phyloP scores from a whole-genome alignment of 768 basidiomycete species.

The Pholiota microspora region DNA sequence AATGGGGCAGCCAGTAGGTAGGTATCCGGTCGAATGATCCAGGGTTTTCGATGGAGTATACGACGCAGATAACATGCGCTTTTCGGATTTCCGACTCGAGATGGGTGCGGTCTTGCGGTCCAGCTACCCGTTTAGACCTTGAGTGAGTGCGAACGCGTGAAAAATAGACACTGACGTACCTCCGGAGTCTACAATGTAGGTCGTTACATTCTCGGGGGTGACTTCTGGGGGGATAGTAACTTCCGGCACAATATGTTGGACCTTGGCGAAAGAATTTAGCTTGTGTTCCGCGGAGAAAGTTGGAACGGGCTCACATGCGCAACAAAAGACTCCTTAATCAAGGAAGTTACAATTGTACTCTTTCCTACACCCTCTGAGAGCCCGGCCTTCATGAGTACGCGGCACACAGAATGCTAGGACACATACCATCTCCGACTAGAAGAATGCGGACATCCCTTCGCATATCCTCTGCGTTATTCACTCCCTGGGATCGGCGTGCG shows the following conservation, averaged over 20 bases:
- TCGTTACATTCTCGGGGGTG: slow-evolving; percentile 96
- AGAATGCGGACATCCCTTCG: slow-evolving; percentile 92
- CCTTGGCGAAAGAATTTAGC: slow-evolving; percentile 42
- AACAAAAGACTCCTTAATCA: slow-evolving; percentile 95
- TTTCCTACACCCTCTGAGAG: slow-evolving; percentile 92
- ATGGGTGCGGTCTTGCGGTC: slow-evolving; percentile 81
- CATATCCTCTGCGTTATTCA: slow-evolving; percentile 41
- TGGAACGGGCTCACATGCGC: slow-evolving; percentile 57
- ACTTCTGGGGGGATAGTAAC: slow-evolving; percentile 98
- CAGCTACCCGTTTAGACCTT: too few relatives aligned
- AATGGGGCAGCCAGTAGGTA: slow-evolving; percentile 96
- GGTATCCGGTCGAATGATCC: slow-evolving; percentile 97
- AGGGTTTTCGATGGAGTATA: slow-evolving; percentile 95
- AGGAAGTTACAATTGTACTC: slow-evolving; percentile 93
- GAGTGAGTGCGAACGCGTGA: slow-evolving; percentile 14
- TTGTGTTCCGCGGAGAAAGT: background rate
- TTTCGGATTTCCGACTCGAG: slow-evolving; percentile 95
- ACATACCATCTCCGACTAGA: slow-evolving; percentile 89
- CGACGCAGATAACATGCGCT: slow-evolving; percentile 97
- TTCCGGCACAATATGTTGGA: slow-evolving; percentile 93
- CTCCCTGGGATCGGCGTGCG: background rate
- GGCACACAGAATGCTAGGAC: background rate
- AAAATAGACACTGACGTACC: slow-evolving; percentile 46
- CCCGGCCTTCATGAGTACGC: slow-evolving; percentile 1
- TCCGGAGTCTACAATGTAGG: slow-evolving; percentile 96